Evolutionary conservation across 768 basidiomycete genomes (phyloP), one percentile per base, ranked within the genome.

Genomic region (Phanerodontia chrysosporium): DNA sequence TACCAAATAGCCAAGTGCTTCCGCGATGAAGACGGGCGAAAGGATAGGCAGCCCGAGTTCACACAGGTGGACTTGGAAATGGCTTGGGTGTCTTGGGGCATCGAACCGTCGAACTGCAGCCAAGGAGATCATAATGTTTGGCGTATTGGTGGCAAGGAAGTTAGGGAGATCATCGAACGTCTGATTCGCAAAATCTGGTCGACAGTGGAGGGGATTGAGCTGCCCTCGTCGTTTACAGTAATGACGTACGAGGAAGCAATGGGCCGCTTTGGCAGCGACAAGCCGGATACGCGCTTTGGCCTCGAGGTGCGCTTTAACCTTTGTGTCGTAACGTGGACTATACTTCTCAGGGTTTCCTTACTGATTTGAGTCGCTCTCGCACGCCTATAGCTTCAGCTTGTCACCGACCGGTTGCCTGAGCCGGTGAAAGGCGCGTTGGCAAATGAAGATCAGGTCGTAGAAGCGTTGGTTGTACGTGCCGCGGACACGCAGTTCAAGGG

Each of bases 11-110:
- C 95, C 14, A 85, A 85, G 64, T 98, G 95, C 74, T 98, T 98
- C 79, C 84, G 95, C 46, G 95, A 98, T 72, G 95, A 98, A 73
- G 93, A 92, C 67, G 94, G 95, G 3, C 82, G 95, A 58, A 95
- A 90, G 72, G 95, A 98, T 70, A 82, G 95, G 45, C 95, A 98
- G 69, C 95, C 95, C 0, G 95, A 98, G 72, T 98, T 98, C 73
- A 98, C 95, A 22, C 95, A 98, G 75, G 79, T 98, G 61, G 95
- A 98, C 83, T 73, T 98, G 62, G 95, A 98, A 75, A 95, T 97
- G 90, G 93, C 90, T 1, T 98, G 90, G 73, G 87, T 95, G 18
- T 88, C 89, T 8, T 97, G 95, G 86, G 88, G 87, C 51, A 64
- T 67, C 21, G 12, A 52, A 5, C 51, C 57, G 22, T 22, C 35